Evolutionary conservation across 345 rosid genomes (phyloP), one percentile per base, ranked within the genome.

Genomic region (Boechera stricta): DNA sequence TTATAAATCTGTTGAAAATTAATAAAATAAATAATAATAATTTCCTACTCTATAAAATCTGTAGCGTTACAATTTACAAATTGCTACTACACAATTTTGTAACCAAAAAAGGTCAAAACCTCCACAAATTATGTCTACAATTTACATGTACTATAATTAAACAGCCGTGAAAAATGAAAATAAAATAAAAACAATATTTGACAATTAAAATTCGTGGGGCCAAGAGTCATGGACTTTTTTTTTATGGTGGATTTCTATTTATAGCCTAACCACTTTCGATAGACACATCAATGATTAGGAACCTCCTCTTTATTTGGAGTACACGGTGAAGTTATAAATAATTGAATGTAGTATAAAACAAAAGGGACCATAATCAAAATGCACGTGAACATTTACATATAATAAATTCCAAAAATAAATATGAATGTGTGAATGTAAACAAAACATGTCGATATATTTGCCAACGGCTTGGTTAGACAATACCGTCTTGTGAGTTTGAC

Each of bases 401-500:
- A 15, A 74, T 33, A 4, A 56, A 32, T 13, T 56, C 15, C 55
- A 54, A 42, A 18, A 18, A 18, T 8, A 32, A 48, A 66, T 28
- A 44, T 16, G 54, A 47, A 16, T 29, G 35, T 75, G 52, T 57
- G 32, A 28, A 21, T 26, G 52, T 58, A 51, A 58, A 67, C 6
- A 11, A 33, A 59, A 67, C 73, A 60, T 71, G 52, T 66, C 59
- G 53, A 52, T 52, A n/a, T 5, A n/a, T 39, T 32, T 58, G 68
- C 61, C 79, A 75, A 75, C 74, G 52, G 79, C 59, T 51, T 75
- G 73, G 73, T 67, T 75, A 67, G 79, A 75, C 54, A 75, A 66
- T 36, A 16, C 68, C 67, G 56, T 47, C 67, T 71, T 71, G 61
- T 47, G 45, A 10, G 67, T 48, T 75, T 75, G 79, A 75, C 79